Evolutionary conservation across 1,284 basidiomycete genomes (phyloP).

Genomic region (Ustilago sp.): DNA sequence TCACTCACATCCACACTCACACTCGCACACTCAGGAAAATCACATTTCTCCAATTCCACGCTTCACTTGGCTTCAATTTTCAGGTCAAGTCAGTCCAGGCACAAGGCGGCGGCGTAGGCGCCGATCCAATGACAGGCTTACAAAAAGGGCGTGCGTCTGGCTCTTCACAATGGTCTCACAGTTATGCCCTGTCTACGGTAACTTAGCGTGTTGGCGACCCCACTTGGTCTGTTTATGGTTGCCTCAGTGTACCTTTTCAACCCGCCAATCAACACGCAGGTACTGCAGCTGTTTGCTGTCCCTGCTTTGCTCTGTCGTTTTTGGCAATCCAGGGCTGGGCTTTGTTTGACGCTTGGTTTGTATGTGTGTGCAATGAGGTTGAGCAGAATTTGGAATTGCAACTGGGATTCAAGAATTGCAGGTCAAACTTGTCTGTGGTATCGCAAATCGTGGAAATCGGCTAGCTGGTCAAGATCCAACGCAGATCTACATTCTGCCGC

Average conservation of each 20-base stretch:
- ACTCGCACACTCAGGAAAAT: neutral
- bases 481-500: neutral
- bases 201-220: neutral
- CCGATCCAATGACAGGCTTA: neutral
- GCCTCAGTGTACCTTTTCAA: neutral
- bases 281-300: neutral
- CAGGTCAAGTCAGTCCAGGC: neutral
- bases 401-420: neutral
- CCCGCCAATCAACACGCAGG: conserved; percentile 1
- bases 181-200: too few relatives aligned
- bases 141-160: neutral
- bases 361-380: neutral
- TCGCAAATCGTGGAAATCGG: neutral
- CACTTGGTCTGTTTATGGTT: neutral
- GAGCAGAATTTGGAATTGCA: neutral
- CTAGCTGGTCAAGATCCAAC: neutral
- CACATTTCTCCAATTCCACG: neutral
- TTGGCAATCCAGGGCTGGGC: neutral
- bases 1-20: neutral
- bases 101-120: neutral
- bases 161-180: too few relatives aligned
- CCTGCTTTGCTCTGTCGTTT: neutral
- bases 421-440: neutral
- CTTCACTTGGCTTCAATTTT: neutral
- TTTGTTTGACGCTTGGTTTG: neutral